Evolutionary conservation across 1,284 basidiomycete genomes (phyloP).

Genomic region (Cutaneotrichosporon arboriforme): DNA sequence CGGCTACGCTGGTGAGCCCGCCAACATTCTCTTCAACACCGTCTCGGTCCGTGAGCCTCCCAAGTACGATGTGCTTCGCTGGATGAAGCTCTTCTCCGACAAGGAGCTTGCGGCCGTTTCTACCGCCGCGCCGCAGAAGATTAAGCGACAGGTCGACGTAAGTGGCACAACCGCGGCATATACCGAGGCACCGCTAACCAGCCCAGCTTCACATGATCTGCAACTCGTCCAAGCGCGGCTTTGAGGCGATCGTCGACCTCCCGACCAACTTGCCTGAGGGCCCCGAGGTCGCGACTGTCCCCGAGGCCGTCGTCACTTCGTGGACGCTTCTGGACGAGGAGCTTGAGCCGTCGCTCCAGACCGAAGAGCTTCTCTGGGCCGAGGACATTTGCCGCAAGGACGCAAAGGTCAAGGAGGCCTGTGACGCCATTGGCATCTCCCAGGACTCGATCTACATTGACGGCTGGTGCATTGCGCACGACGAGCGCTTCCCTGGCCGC

Average conservation of each 20-base stretch:
- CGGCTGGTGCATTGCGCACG: constrained; percentile 51
- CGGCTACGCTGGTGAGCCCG: constrained; percentile 17
- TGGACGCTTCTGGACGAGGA: constrained; percentile 45
- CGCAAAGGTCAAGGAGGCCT: constrained; percentile 43
- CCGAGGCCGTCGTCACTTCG: constrained; percentile 27
- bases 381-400: constrained; percentile 48
- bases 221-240: constrained; percentile 42
- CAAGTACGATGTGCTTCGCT: constrained; percentile 41
- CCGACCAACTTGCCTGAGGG: constrained; percentile 36
- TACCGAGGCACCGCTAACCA: neutral
- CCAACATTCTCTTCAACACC: constrained; percentile 39
- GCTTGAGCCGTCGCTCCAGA: constrained; percentile 49
- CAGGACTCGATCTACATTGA: constrained; percentile 47
- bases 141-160: constrained; percentile 41
- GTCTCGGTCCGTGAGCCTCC: constrained; percentile 43
- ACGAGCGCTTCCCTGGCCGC: constrained; percentile 47
- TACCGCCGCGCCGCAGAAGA: constrained; percentile 10
- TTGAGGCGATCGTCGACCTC: constrained; percentile 42
- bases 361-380: constrained; percentile 50
- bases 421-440: constrained; percentile 47
- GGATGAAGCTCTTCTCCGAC: constrained; percentile 35
- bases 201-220: constrained; percentile 48
- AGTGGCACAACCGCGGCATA: constrained; percentile 11
- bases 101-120: constrained; percentile 29
- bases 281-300: constrained; percentile 14